These are phyloP conservation scores for Barnettozyma pratensis DNA, from an alignment of 805 yeast species.

Conservation along the genomic window DNA sequence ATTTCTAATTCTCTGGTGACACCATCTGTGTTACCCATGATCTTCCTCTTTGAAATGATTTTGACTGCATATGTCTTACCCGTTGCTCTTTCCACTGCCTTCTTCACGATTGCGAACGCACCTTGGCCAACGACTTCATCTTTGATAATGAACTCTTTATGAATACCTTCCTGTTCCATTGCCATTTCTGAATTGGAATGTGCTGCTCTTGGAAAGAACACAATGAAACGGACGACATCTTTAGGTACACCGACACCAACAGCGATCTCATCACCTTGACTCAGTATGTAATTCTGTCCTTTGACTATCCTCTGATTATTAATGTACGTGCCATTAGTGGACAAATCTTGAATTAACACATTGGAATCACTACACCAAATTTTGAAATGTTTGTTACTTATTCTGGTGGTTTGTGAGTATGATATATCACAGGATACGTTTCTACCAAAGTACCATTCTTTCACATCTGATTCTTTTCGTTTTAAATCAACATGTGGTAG, in stretches of 20 bases:
- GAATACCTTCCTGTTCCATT: constrained; percentile 40
- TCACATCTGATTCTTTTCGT: constrained; percentile 29
- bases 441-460: constrained; percentile 73
- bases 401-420: constrained; percentile 53
- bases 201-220: constrained; percentile 29
- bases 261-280: constrained; percentile 90
- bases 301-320: constrained; percentile 70
- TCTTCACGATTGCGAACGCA: constrained; percentile 95
- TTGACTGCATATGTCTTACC: constrained; percentile 90
- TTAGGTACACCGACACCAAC: constrained; percentile 81
- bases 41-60: constrained; percentile 76
- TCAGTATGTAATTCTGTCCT: constrained; percentile 72
- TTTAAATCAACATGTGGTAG: constrained; percentile 42
- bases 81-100: constrained; percentile 78
- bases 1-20: constrained; percentile 85
- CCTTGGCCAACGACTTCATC: constrained; percentile 93
- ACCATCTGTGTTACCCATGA: constrained; percentile 73
- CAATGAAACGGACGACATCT: constrained; percentile 52
- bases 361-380: constrained; percentile 60
- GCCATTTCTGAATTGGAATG: constrained; percentile 13
- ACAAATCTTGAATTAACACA: constrained; percentile 50
- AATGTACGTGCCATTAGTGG: constrained; percentile 91
- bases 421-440: constrained; percentile 58
- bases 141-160: constrained; percentile 66
- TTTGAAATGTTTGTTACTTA: constrained; percentile 71